Base-by-base conservation (phyloP, 1,139 yeast species). In the Zygoascus meyerae region DNA sequence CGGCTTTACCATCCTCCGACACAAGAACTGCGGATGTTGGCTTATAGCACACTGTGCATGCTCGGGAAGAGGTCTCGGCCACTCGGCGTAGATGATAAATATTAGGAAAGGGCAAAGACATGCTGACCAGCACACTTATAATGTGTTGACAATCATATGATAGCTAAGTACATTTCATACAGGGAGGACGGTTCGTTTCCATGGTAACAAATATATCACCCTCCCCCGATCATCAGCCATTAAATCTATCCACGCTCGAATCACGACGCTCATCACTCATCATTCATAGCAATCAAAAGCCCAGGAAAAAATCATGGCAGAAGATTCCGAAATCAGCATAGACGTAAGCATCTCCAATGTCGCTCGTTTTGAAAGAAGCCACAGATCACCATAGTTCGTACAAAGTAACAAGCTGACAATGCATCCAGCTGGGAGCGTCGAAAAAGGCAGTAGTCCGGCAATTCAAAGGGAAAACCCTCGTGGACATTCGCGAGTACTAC, bases 401-500 rank as follows among this genome's bases (percentile, higher is more conserved):
- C 26, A 21, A 21, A 21, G 7, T 5, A 21, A 7, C 26, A 21
- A 21, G 18, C 29, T 35, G 26, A 35, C 18, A 6, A 12, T 3
- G 6, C 6, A 26, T n/a, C 21, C 33, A 79, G 74, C 66, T 81
- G 33, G 94, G 87, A 45, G 73, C 72, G 59, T 83, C 78, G 65
- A 85, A 85, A 60, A 77, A 79, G 50, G 82, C 85, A 34, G 78
- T 86, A 0, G 86, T 87, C 21, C 74, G 87, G 47, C 75, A 75
- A 56, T 87, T 79, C 70, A 80, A 83, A 46, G 79, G 79, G 46
- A 69, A 71, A 51, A 77, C 75, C 43, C 67, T 86, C 55, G 78
- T 89, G 11, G 95, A 87, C 58, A 85, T 87, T 48, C 74, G 96
- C 48, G 95, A 89, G 63, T 86, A 72, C 67, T 87, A 85, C 65